Evolutionary conservation across 441 rosid species (phyloP), one percentile per base, ranked within the genome.

Genomic region (Euphorbia celastroides): DNA sequence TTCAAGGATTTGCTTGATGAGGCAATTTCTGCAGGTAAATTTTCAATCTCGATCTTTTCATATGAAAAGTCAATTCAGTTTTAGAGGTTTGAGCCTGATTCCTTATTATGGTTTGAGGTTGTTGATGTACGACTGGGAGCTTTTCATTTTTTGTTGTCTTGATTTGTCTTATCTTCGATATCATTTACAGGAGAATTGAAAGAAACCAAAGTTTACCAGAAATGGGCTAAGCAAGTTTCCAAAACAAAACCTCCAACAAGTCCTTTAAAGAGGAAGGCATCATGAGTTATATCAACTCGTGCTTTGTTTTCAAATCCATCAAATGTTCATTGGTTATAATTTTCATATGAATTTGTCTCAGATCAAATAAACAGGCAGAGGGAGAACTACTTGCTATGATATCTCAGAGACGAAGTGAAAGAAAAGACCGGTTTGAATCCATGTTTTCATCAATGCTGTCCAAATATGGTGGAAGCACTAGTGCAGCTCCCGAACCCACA

Each of bases 181-280:
- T 31, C 46, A 17, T 34, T 38, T 60, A 19, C 73, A 94, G 99
- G 96, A 62, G 90, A 84, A 31, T 57, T 81, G 65, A 83, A 88
- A 74, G 81, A 80, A 73, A 89, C 89, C 52, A 94, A 83, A 80
- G 86, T 86, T 32, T 94, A 85, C 70, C 19, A 81, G 80, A 94
- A 92, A 74, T 89, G 99, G 98, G 87, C 86, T 27, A 84, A 82
- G 74, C 64, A 79, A 77, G 68, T 89, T 48, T 84, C 96, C n/a
- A 78, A 80, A 74, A 83, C 70, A 0, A 73, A 86, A 80, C 96
- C 97, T 42, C 98, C 97, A 23, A 85, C 80, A 10, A 81, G 72
- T 67, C 93, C 97, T 22, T 61, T 69, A 50, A 79, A 74, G 70
- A 83, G 71, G 70, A 88, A 75, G 81, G 71, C 63, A 60, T 83